Evolutionary conservation across 2,329 filamentous ascomycete species (phyloP).

Genomic region (Nakataea oryzae): DNA sequence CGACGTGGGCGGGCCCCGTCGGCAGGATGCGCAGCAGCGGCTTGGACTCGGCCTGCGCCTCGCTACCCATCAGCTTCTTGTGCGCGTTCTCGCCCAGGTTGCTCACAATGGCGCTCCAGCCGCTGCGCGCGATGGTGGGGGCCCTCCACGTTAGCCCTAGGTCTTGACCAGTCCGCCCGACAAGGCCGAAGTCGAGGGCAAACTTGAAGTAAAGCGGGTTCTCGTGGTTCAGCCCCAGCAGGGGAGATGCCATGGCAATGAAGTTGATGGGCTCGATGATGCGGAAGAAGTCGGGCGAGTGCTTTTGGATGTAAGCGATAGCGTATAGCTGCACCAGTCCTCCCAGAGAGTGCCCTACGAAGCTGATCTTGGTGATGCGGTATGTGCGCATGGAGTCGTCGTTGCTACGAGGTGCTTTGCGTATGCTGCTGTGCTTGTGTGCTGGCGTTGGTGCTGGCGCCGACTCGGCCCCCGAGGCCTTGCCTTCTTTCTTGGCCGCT

Average conservation of each 20-base stretch:
- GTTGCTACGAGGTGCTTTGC: constrained; percentile 19
- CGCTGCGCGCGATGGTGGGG: constrained; percentile 72
- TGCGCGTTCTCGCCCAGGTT: constrained; percentile 63
- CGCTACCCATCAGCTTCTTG: constrained; percentile 42
- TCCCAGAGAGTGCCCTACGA: constrained; percentile 84
- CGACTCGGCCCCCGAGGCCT: not conserved
- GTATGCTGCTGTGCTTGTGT: constrained; percentile 43
- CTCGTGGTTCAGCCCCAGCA: constrained; percentile 89
- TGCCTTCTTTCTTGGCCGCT: not conserved
- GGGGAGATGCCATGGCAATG: constrained; percentile 75
- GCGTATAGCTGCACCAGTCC: constrained; percentile 89
- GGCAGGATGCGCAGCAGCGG: constrained; percentile 81
- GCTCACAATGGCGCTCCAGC: constrained; percentile 80
- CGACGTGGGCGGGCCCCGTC: constrained; percentile 80
- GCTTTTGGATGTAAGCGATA: constrained; percentile 92
- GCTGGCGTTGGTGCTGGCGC: constrained; percentile 27
- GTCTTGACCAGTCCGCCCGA: constrained; percentile 93
- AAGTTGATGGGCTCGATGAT: constrained; percentile 84
- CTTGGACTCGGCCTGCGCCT: constrained; percentile 69
- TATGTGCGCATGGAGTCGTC: constrained; percentile 50
- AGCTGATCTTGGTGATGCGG: constrained; percentile 87
- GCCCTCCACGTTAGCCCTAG: constrained; percentile 89
- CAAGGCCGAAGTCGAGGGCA: constrained; percentile 88
- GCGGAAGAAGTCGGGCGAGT: constrained; percentile 84
- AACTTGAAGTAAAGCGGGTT: constrained; percentile 97